A percentile compares a stretch with the other conserved stretches of the same genome.
phyloP scores from a whole-genome alignment of 805 yeast species.

The Starmerella stellata region DNA sequence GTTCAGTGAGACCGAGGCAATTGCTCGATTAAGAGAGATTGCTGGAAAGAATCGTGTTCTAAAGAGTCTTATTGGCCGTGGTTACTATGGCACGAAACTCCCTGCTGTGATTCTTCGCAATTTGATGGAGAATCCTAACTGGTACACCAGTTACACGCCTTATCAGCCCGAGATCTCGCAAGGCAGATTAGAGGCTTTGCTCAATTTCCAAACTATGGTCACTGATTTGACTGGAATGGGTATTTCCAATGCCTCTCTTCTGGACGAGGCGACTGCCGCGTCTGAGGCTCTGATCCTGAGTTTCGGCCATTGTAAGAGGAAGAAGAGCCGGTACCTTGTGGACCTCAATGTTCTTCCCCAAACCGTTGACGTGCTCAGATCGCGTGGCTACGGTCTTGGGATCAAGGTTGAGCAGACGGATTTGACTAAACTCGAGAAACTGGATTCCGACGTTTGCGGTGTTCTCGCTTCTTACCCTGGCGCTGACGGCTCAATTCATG shows the following conservation, averaged over 20 bases:
- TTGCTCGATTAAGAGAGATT: conserved; percentile 43
- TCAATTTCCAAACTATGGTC: conserved; percentile 85
- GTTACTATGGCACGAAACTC: conserved; percentile 74
- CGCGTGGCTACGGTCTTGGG: conserved; percentile 61
- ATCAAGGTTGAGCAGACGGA: conserved; percentile 35
- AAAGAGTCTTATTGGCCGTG: conserved; percentile 76
- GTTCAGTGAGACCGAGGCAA: conserved; percentile 63
- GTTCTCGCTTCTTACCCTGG: conserved; percentile 79
- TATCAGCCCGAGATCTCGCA: conserved; percentile 97
- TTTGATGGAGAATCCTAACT: conserved; percentile 79
- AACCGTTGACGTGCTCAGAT: conserved; percentile 56
- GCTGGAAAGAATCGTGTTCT: conserved; percentile 60
- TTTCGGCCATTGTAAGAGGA: conserved; percentile 46
- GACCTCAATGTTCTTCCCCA: conserved; percentile 70
- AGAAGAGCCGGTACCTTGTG: conserved; percentile 49
- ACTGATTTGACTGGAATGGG: conserved; percentile 82
- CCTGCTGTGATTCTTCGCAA: conserved; percentile 92
- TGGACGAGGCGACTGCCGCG: conserved; percentile 95
- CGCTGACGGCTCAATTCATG: conserved; percentile 54
- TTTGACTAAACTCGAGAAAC: conserved; percentile 27
- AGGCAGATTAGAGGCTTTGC: conserved; percentile 77
- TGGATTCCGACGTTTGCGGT: conserved; percentile 43
- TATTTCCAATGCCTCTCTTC: conserved; percentile 83
- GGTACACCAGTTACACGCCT: conserved; percentile 98
- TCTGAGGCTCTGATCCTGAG: conserved; percentile 90